phyloP scores from a whole-genome alignment of 768 basidiomycete species.

The Rhizopogon rudus region DNA sequence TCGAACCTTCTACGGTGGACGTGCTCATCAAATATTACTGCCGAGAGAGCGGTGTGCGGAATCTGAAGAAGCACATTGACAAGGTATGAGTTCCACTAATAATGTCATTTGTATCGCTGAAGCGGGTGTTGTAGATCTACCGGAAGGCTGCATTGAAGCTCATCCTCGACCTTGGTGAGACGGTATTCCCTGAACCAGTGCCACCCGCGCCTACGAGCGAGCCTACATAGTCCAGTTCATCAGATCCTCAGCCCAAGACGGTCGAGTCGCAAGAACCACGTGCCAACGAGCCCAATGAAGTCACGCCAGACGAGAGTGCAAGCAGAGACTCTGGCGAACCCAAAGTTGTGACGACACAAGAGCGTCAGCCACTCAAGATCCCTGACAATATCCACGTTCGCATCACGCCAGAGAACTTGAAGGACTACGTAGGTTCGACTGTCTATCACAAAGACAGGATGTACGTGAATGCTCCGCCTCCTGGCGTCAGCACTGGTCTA shows the following conservation, averaged over 20 bases:
- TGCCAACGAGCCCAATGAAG: slow-evolving; percentile 30
- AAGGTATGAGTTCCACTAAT: slow-evolving; percentile 53
- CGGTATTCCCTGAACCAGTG: slow-evolving; percentile 68
- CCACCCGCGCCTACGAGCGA: slow-evolving; percentile 14
- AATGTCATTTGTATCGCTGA: neutral
- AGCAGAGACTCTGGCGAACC: slow-evolving; percentile 29
- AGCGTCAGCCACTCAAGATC: slow-evolving; percentile 76
- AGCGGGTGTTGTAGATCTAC: slow-evolving; percentile 64
- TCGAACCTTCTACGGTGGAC: slow-evolving; percentile 77
- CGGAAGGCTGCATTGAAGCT: slow-evolving; percentile 93
- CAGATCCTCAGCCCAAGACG: slow-evolving; percentile 24
- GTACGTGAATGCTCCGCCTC: slow-evolving; percentile 75
- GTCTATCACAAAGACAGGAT: slow-evolving; percentile 94
- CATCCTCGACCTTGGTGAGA: slow-evolving; percentile 86
- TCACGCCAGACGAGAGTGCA: too few species aligned
- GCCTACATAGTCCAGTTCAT: slow-evolving; percentile 3
- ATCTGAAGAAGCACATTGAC: slow-evolving; percentile 97
- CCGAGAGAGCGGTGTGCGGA: slow-evolving; percentile 93
- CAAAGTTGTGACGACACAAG: slow-evolving; percentile 67
- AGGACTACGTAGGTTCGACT: slow-evolving; percentile 95
- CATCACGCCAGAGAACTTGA: slow-evolving; percentile 83
- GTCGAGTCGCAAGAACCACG: slow-evolving; percentile 51
- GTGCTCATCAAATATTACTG: slow-evolving; percentile 95
- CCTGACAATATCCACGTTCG: slow-evolving; percentile 74
- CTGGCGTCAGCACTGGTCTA: slow-evolving; percentile 91